Conservation (phyloP, 2,329 filamentous ascomycete species). For the Aspergillus japonicus region DNA sequence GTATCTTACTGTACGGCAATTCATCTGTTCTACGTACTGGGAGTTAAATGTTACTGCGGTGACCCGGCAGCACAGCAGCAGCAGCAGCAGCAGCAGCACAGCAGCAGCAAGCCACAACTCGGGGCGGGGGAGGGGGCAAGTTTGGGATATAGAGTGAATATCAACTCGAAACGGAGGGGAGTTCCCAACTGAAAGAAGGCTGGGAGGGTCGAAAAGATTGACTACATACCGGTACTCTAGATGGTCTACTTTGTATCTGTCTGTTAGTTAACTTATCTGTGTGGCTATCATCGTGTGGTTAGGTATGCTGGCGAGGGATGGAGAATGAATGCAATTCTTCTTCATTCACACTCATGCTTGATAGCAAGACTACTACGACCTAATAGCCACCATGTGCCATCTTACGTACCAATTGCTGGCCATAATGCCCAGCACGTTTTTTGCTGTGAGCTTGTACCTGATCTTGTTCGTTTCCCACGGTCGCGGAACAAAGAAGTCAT, state of each 20-base stretch:
- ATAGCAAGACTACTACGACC: neutral
- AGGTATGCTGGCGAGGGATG: constrained; percentile 22
- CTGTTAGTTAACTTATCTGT: neutral
- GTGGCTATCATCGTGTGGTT: neutral
- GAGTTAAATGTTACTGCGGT: neutral
- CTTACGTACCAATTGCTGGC: neutral
- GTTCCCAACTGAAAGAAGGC: no score
- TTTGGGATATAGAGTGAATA: neutral
- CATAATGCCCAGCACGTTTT: neutral
- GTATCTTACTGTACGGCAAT: neutral
- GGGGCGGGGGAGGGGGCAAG: neutral
- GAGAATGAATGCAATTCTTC: constrained; percentile 21
- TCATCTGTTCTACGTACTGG: neutral
- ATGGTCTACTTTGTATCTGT: neutral
- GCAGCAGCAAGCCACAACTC: neutral
- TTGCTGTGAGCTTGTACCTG: neutral
- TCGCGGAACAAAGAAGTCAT: neutral
- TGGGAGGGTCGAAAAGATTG: no score
- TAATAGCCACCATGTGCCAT: neutral
- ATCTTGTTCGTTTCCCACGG: neutral
- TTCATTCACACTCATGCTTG: neutral
- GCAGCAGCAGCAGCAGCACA: neutral
- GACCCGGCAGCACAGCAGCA: neutral
- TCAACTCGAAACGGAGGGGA: neutral
- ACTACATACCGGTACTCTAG: no score